Evolutionary conservation across 116 monocot genomes (phyloP), one percentile per base, ranked within the genome.

Genomic region (Dioscorea cayenensis): DNA sequence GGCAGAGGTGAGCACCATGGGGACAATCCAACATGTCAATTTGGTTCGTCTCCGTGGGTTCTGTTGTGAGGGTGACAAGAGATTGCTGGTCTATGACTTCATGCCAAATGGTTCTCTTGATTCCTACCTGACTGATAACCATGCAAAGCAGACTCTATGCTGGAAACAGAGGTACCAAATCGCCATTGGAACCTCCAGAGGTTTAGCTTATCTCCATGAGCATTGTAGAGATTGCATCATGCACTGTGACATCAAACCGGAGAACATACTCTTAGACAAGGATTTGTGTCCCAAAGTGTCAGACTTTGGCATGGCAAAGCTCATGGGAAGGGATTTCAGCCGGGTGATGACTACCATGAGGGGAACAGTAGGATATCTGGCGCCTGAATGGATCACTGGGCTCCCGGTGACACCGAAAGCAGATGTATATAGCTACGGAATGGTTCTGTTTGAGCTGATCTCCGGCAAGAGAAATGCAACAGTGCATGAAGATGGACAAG

Each of bases 201-300:
- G 69, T 28, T 52, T 69, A 52, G 69, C 52, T 17, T 69, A 69
- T 69, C 69, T 69, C 16, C 69, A 69, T 55, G 69, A 69, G 13
- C 51, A 69, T 29, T 69, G 69, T 29, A 69, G 69, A 52, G 69
- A 69, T 28, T 52, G 69, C 52, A 69, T 69, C 29, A 69, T 69
- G 19, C 69, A 69, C 28, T 69, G 69, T 16, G 52, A 69, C 8
- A 52, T 69, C 51, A 69, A 69, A 12, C 69, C 69, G 11, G 69
- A 69, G 18, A 69, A 69, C 28, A 69, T 69, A 17, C 52, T 69
- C 27, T 22, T 69, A 14, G 69, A 69, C 50, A 23, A n/a, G 28
- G 48, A 43, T 29, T 52, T 50, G 14, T 49, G 28, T 55, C 69
- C 69, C 14, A 69, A 69, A 17, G 69, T 69, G 27, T 48, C 69